A percentile compares a stretch with the other conserved stretches of the same genome.
phyloP scores from a whole-genome alignment of 1,284 basidiomycete species.

The Stereum hirsutum region DNA sequence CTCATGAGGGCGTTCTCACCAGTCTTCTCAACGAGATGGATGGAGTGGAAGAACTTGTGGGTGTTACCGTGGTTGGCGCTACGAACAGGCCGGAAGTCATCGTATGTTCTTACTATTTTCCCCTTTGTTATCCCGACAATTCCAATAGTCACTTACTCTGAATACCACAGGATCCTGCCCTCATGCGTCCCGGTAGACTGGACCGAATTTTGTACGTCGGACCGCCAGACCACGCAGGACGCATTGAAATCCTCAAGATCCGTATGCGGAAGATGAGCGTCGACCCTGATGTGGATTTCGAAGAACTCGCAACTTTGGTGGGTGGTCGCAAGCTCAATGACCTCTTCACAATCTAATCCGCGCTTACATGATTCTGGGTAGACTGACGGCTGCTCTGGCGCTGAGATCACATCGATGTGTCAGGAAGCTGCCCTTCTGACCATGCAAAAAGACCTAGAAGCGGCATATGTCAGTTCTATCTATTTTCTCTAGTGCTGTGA shows the following conservation, averaged over 20 bases:
- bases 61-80: conserved; percentile 92
- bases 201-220: conserved; percentile 95
- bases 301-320: conserved; percentile 64
- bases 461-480: conserved; percentile 50
- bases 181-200: conserved; percentile 93
- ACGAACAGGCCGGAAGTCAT: conserved; percentile 94
- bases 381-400: conserved; percentile 95
- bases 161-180: conserved; percentile 91
- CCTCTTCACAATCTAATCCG: background rate
- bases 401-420: conserved; percentile 87
- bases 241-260: conserved; percentile 82
- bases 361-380: conserved; percentile 21
- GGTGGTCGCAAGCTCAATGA: conserved; percentile 3
- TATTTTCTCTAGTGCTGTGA: background rate
- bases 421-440: conserved; percentile 93
- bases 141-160: background rate
- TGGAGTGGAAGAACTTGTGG: conserved; percentile 87
- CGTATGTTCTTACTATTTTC: conserved; percentile 33
- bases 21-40: conserved; percentile 98
- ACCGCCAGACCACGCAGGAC: conserved; percentile 73
- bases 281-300: conserved; percentile 58
- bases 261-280: conserved; percentile 77
- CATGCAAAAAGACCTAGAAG: conserved; percentile 81
- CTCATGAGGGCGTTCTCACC: conserved; percentile 86
- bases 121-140: background rate